A percentile compares a stretch with the other conserved stretches of the same genome.
Evolutionary conservation across 257 asterid species (phyloP).

Genomic region (Solanum paucissectum): DNA sequence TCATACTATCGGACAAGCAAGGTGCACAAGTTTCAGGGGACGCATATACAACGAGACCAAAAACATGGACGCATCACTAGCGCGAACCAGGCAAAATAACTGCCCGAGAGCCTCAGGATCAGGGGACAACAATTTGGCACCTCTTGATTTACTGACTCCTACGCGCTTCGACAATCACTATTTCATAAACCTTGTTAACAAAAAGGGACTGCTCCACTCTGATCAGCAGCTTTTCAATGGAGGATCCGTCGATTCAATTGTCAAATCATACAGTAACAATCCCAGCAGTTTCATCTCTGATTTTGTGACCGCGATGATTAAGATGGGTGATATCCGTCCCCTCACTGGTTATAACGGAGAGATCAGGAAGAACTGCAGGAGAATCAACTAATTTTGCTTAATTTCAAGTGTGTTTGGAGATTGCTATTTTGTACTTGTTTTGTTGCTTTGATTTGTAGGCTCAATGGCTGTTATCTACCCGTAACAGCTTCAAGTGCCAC

Average conservation of each 20-base stretch:
- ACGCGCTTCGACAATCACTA: conserved; percentile 60
- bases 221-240: conserved; percentile 78
- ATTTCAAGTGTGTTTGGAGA: not conserved
- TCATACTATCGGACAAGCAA: conserved; percentile 85
- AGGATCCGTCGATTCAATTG: conserved; percentile 48
- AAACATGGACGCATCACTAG: conserved; percentile 39
- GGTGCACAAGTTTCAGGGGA: conserved; percentile 75
- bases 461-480: not conserved
- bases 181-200: conserved; percentile 42
- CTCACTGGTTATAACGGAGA: conserved; percentile 75
- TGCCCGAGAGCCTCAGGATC: conserved; percentile 54
- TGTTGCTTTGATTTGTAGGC: not conserved
- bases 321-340: conserved; percentile 70
- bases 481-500: not conserved
- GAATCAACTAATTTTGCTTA: conserved; percentile 19
- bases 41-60: conserved; percentile 69
- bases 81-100: conserved; percentile 30
- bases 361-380: conserved; percentile 74
- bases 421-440: not conserved
- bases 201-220: conserved; percentile 75
- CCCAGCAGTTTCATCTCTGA: conserved; percentile 32
- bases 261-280: conserved; percentile 25
- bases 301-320: conserved; percentile 57
- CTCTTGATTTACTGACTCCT: conserved; percentile 58
- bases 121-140: conserved; percentile 85